Conservation (phyloP, 208 protist species). For the Trichomonas vaginalis region DNA sequence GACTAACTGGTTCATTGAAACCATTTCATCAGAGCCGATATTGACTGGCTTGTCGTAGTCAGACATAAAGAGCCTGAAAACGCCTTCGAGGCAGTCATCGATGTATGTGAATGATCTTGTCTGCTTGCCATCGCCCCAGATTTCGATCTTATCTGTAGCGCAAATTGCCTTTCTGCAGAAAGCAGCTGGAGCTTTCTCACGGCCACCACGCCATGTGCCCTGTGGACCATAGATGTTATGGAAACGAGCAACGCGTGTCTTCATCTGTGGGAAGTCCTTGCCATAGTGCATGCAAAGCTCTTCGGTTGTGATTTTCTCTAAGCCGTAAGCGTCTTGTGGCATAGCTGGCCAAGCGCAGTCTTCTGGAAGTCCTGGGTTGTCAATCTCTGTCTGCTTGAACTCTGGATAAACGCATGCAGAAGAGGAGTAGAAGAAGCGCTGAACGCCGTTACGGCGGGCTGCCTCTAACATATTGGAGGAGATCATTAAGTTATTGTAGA, state of each 20-base stretch:
- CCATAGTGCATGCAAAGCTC: constrained; percentile 50
- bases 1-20: constrained; percentile 56
- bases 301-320: constrained; percentile 58
- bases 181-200: constrained; percentile 61
- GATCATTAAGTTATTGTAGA: constrained; percentile 68
- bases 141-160: constrained; percentile 43
- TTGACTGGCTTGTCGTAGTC: constrained; percentile 53
- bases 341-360: constrained; percentile 56
- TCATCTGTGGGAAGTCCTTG: constrained; percentile 36
- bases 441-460: constrained; percentile 38
- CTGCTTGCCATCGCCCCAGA: constrained; percentile 61
- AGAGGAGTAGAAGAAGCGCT: constrained; percentile 51
- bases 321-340: constrained; percentile 49
- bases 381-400: constrained; percentile 44
- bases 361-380: constrained; percentile 47
- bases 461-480: constrained; percentile 55
- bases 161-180: constrained; percentile 54
- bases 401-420: constrained; percentile 61
- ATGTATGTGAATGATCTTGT: constrained; percentile 58
- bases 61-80: constrained; percentile 44
- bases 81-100: constrained; percentile 54
- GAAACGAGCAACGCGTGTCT: constrained; percentile 53
- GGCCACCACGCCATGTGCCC: constrained; percentile 57
- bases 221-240: constrained; percentile 63
- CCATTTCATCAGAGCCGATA: constrained; percentile 55